Base-by-base conservation (phyloP, 139 green algal species). In the Chlorella sp. region DNA sequence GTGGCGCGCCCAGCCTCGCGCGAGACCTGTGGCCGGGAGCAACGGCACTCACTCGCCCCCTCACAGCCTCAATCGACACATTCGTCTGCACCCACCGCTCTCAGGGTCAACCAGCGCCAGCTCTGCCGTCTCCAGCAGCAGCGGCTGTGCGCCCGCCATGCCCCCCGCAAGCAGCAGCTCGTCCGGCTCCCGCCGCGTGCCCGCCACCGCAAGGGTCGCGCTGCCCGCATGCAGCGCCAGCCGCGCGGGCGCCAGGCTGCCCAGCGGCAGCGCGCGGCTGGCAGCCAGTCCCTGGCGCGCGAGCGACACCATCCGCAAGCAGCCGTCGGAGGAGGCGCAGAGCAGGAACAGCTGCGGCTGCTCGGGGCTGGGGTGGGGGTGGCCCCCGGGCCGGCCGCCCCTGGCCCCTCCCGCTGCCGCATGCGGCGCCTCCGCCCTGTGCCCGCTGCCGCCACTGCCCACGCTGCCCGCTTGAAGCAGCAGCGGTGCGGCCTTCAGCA, bases 331-430 rank as follows among this genome's bases (percentile, higher is more conserved):
- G 36, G 72, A 7, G 27, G 60, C 72, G 25, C 72, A 78, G 38
- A 78, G 60, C 45, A 78, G 46, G 72, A 78, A 78, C 7, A 62
- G 72, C 72, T 78, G 60, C 53, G 31, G 55, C 41, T 67, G 70
- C 3, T 31, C 27, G 19, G 48, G 48, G 48, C 48, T 17, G 48
- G 48, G 48, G 17, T 17, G 1, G 48, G 48, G 48, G 48, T 55
- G 46, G 14, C 46, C 46, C 14, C 46, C 14, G 14, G 46, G 25
- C 25, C 41, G 27, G 56, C 17, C 23, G 31, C n/a, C 11, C 19
- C 19, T 55, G 55, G 46, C 56, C 29, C 50, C 51, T 29, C 51
- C 68, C 55, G 51, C 68, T 41, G 36, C n/a, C 45, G 36, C 11
- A 31, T 19, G 33, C 23, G 36, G 29, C n/a, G 45, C 67, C 56